These are phyloP conservation scores for Paraconiothyrium sp. DNA, from an alignment of 2,329 filamentous ascomycete genomes.

Conservation along the genomic window DNA sequence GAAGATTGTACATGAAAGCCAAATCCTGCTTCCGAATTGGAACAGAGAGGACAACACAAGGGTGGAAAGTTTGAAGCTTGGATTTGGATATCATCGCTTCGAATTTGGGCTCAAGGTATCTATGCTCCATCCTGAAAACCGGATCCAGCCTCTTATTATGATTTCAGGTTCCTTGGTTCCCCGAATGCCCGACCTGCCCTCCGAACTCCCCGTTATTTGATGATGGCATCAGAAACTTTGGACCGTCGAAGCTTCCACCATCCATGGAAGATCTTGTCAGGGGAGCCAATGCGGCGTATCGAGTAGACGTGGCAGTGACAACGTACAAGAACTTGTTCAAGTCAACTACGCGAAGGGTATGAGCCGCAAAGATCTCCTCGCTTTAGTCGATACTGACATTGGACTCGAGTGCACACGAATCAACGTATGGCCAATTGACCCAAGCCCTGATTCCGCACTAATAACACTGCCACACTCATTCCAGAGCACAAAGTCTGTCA, in stretches of 20 bases:
- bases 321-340: constrained; percentile 27
- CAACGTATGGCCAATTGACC: constrained; percentile 21
- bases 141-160: not conserved
- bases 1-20: constrained; percentile 18
- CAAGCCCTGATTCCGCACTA: constrained; percentile 9
- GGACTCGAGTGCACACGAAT: constrained; percentile 10
- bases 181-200: constrained; percentile 22
- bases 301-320: constrained; percentile 21
- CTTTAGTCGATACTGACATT: constrained; percentile 6
- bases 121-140: not conserved
- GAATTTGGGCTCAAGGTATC: constrained; percentile 17
- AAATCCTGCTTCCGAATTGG: constrained; percentile 15
- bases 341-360: constrained; percentile 18
- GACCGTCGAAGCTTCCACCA: constrained; percentile 18
- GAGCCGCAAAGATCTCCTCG: not conserved
- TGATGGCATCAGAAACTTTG: constrained; percentile 5
- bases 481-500: constrained; percentile 6
- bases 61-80: constrained; percentile 7
- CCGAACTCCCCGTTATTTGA: constrained; percentile 17
- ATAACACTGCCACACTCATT: constrained; percentile 3
- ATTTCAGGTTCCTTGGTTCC: constrained; percentile 19
- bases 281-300: constrained; percentile 22
- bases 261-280: constrained; percentile 20
- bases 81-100: constrained; percentile 25
- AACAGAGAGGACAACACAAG: constrained; percentile 3